Base-by-base conservation (phyloP, 23 red algal species). In the Gracilaria domingensis region DNA sequence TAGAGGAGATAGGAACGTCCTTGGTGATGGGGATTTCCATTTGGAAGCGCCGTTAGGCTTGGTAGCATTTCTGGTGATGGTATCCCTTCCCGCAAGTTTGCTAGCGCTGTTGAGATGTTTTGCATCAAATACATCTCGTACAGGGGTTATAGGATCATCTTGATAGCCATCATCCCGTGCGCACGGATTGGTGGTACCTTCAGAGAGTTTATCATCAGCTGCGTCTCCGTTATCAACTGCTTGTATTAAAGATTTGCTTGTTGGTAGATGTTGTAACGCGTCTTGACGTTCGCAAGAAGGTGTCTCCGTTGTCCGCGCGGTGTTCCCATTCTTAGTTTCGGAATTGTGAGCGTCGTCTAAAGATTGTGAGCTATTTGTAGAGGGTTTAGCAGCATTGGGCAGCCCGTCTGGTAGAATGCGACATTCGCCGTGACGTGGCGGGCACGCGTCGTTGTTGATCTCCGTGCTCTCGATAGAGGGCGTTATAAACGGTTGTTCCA, bases 61-160 rank as follows among this genome's bases (percentile, higher is more conserved):
- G 1, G 36, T 6, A 40, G 35, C 17, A 50, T 25, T 8, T 7
- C 26, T 14, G 45, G 40, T 42, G 28, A 13, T 50, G n/a, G 72
- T 45, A 33, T 26, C 40, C 17, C 1, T 2, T 18, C 21, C 72
- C 11, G 20, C 6, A 25, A 12, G 42, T 30, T 26, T 25, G 38
- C 28, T 45, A 4, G 5, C 45, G 20, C 0, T 12, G 7, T 25
- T 25, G 42, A 45, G 39, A 8, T 1, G 20, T 77, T 37, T 77
- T 26, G n/a, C 40, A 42, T 45, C 12, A 4, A 32, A 50, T 49
- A 1, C 8, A 26, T 45, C 40, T n/a, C 45, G 72, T 51, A 50
- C 8, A 1, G 72, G 72, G 23, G 72, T 77, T 29, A 77, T 51
- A 28, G 38, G 72, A 77, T 77, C 72, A 29, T 77, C 72, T 51